These are phyloP conservation scores for Tagetes erecta DNA, from an alignment of 129 eudicot genomes.

Conservation along the genomic window DNA sequence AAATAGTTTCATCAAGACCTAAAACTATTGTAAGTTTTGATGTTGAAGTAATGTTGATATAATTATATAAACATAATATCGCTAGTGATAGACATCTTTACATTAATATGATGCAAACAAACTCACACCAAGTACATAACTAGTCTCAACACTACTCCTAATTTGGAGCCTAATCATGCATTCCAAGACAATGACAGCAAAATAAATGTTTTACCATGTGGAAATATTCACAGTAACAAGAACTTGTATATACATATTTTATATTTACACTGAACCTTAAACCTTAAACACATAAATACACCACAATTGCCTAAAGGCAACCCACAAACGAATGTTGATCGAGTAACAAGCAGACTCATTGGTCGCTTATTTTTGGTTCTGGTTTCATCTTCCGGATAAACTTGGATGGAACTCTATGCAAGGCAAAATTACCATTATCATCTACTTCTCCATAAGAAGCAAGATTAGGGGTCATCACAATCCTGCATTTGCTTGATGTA, in stretches of 20 bases:
- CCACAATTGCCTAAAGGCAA: neutral
- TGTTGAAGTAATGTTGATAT: neutral
- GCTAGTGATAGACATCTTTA: too few relatives aligned
- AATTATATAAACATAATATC: neutral
- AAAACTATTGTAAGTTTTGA: neutral
- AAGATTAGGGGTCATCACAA: slow-evolving; percentile 55
- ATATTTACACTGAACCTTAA: slow-evolving; percentile 7
- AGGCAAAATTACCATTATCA: slow-evolving; percentile 55
- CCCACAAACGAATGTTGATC: neutral
- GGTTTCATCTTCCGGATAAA: slow-evolving; percentile 30
- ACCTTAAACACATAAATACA: neutral
- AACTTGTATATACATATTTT: slow-evolving; percentile 21
- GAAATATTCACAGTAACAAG: neutral
- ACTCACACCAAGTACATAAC: neutral
- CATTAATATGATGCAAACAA: neutral
- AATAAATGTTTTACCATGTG: neutral
- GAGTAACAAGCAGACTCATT: neutral
- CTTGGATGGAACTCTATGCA: slow-evolving; percentile 48
- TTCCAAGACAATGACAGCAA: neutral
- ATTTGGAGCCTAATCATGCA: neutral
- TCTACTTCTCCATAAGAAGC: slow-evolving; percentile 52
- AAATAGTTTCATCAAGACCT: too few relatives aligned
- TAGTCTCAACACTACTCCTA: neutral
- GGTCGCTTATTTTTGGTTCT: slow-evolving; percentile 11
- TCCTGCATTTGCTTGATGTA: slow-evolving; percentile 54